These are phyloP conservation scores for Pseudogymnoascus sp. DNA, from an alignment of 2,329 filamentous ascomycete genomes.

Conservation along the genomic window DNA sequence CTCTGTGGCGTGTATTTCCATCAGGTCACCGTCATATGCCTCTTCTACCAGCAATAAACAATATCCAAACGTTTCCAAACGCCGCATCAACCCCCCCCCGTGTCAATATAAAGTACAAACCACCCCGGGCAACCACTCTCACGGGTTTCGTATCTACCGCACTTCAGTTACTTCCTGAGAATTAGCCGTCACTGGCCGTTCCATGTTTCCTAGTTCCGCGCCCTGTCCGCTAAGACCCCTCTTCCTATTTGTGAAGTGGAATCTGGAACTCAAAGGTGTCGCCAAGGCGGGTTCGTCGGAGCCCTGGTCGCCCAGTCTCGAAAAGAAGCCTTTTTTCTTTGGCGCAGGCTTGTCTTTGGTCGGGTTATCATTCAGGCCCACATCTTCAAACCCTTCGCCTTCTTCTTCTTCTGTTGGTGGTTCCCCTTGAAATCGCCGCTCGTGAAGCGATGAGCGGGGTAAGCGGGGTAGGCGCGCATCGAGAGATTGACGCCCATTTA, in stretches of 20 bases:
- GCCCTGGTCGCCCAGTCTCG: conserved; percentile 61
- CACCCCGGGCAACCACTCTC: not conserved
- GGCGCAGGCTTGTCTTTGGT: conserved; percentile 42
- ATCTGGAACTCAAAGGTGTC: conserved; percentile 43
- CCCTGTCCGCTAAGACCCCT: conserved; percentile 61
- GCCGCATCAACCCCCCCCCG: not conserved
- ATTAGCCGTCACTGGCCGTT: conserved; percentile 16
- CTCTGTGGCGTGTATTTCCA: not conserved
- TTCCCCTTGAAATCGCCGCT: conserved; percentile 49
- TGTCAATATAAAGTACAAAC: not conserved
- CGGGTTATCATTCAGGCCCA: conserved; percentile 72
- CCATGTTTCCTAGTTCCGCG: conserved; percentile 60
- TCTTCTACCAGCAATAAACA: not conserved
- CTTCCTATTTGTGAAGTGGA: conserved; percentile 55
- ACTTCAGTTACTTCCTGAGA: not conserved
- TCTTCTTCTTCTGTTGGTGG: conserved; percentile 65
- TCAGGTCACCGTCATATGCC: not conserved
- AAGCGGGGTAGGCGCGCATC: conserved; percentile 59
- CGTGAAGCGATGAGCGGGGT: conserved; percentile 51
- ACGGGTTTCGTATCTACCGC: not conserved
- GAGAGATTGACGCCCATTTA: conserved; percentile 64
- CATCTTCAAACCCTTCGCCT: conserved; percentile 82
- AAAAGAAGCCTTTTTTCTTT: conserved; percentile 71
- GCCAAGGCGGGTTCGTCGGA: conserved; percentile 30
- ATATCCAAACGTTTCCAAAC: not conserved